These are phyloP conservation scores for Penicillium paneum DNA, from an alignment of 2,329 filamentous ascomycete genomes.

Conservation along the genomic window DNA sequence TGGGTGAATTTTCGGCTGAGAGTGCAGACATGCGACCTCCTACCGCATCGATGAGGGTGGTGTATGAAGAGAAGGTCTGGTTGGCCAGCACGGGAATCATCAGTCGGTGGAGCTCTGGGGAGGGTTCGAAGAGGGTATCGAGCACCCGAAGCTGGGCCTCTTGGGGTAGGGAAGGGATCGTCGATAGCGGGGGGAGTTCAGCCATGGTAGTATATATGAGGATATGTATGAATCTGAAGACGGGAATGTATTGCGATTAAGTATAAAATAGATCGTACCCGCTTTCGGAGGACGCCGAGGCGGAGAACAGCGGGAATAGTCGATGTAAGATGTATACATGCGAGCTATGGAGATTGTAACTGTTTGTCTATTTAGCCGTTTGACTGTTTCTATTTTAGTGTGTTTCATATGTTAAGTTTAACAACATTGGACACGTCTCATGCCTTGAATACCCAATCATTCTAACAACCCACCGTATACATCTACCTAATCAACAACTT, in stretches of 20 bases:
- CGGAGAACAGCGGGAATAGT: slow-evolving; percentile 12
- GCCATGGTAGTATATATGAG: slow-evolving; percentile 18
- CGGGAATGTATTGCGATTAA: slow-evolving; percentile 1
- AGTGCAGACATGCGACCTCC: slow-evolving; percentile 62
- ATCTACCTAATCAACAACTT: background rate
- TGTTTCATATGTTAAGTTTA: background rate
- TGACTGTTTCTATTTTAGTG: background rate
- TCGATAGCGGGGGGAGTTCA: slow-evolving; percentile 56
- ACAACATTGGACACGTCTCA: background rate
- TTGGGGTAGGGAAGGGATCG: slow-evolving; percentile 56
- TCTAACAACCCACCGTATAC: too few species aligned
- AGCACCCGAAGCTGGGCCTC: slow-evolving; percentile 55
- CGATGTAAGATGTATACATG: too few species aligned
- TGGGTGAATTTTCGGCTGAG: slow-evolving; percentile 49
- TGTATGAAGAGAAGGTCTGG: slow-evolving; percentile 63
- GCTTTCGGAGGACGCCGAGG: slow-evolving; percentile 22
- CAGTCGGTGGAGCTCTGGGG: slow-evolving; percentile 67
- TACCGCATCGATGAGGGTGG: slow-evolving; percentile 65
- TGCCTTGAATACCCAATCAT: too few species aligned
- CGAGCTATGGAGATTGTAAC: too few species aligned
- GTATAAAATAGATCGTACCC: background rate
- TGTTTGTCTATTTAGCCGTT: too few species aligned
- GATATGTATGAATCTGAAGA: background rate
- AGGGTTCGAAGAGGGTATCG: slow-evolving; percentile 83
- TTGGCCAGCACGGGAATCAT: slow-evolving; percentile 64